These are phyloP conservation scores for Leccinum angustisporum DNA, from an alignment of 1,284 basidiomycete genomes.

Conservation along the genomic window DNA sequence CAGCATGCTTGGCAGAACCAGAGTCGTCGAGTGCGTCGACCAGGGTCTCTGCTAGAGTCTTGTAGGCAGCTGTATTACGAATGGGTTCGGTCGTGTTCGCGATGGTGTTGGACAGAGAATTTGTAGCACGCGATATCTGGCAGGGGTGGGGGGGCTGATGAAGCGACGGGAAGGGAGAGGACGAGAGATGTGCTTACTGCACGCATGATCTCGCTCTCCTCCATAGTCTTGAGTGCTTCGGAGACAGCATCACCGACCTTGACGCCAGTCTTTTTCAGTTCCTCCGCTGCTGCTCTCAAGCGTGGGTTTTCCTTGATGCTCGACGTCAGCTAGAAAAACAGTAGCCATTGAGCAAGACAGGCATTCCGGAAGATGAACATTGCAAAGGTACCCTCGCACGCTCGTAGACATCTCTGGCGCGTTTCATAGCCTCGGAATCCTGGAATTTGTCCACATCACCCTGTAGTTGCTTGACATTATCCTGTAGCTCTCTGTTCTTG, in stretches of 20 bases:
- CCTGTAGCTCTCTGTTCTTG: constrained; percentile 94
- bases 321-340: constrained; percentile 67
- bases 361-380: constrained; percentile 1
- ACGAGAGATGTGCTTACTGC: constrained; percentile 50
- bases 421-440: constrained; percentile 96
- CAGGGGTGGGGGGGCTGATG: background rate
- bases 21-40: constrained; percentile 94
- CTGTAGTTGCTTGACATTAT: constrained; percentile 95
- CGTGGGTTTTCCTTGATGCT: constrained; percentile 97
- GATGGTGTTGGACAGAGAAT: constrained; percentile 77
- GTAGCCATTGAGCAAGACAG: constrained; percentile 7
- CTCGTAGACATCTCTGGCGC: constrained; percentile 88
- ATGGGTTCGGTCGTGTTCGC: constrained; percentile 89
- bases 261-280: constrained; percentile 85
- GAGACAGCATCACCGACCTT: constrained; percentile 93
- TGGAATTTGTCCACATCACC: constrained; percentile 97
- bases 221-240: constrained; percentile 88
- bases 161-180: background rate
- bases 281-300: constrained; percentile 87
- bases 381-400: constrained; percentile 75
- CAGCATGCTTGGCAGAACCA: constrained; percentile 88
- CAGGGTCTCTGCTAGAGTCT: constrained; percentile 85
- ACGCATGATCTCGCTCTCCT: constrained; percentile 91
- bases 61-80: constrained; percentile 94
- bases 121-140: constrained; percentile 78